Percentiles rank a stretch among this genome's conserved stretches.
phyloP scores from a whole-genome alignment of 1,284 basidiomycete genomes.

The Sanghuangporus baumii region DNA sequence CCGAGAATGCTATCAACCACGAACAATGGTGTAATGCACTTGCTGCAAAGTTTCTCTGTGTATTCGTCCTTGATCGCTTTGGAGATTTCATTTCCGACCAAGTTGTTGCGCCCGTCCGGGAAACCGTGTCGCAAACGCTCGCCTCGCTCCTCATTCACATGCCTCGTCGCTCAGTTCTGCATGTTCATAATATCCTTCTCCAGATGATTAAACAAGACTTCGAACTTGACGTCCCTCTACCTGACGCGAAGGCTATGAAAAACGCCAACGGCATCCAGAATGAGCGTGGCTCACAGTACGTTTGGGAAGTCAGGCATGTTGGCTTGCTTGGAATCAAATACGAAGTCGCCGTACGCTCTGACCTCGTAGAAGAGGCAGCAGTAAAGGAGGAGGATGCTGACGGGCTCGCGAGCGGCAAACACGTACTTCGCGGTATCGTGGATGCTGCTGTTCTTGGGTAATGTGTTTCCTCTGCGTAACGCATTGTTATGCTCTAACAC shows the following conservation, averaged over 20 bases:
- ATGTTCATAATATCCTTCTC: slow-evolving; percentile 81
- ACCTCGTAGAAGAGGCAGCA: slow-evolving; percentile 56
- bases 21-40: slow-evolving; percentile 88
- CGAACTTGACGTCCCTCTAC: slow-evolving; percentile 15
- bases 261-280: slow-evolving; percentile 28
- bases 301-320: slow-evolving; percentile 98
- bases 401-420: slow-evolving; percentile 32
- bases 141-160: slow-evolving; percentile 88
- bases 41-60: slow-evolving; percentile 81
- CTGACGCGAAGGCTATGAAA: slow-evolving; percentile 18
- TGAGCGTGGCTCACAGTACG: slow-evolving; percentile 50
- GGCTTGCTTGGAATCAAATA: slow-evolving; percentile 96
- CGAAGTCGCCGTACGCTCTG: slow-evolving; percentile 89
- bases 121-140: slow-evolving; percentile 93
- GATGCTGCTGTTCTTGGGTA: slow-evolving; percentile 86
- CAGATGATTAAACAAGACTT: slow-evolving; percentile 93
- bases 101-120: slow-evolving; percentile 95
- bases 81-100: slow-evolving; percentile 96
- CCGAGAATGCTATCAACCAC: slow-evolving; percentile 64
- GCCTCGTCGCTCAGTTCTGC: slow-evolving; percentile 68
- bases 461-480: slow-evolving; percentile 23
- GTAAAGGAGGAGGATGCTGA: slow-evolving; percentile 24
- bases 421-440: slow-evolving; percentile 72
- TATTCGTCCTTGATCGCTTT: slow-evolving; percentile 95
- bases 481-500: not conserved